Conservation (phyloP, 805 yeast species). For the Dipodascopsis uninucleata region DNA sequence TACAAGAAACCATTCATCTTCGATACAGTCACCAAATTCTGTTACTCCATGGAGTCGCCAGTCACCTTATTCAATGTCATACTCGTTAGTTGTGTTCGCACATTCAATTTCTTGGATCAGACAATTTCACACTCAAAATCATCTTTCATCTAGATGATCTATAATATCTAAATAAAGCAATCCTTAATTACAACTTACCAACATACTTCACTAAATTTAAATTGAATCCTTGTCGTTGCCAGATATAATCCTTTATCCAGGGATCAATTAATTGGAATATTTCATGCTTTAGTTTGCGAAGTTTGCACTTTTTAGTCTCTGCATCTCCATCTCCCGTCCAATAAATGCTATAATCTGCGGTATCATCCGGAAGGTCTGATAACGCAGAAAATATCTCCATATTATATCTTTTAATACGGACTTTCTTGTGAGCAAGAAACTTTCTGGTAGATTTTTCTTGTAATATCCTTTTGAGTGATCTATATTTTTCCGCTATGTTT, state of each 20-base stretch:
- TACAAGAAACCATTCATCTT: constrained; percentile 36
- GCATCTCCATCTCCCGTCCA: constrained; percentile 1
- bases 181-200: too few relatives aligned
- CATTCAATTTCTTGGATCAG: too few relatives aligned
- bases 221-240: constrained; percentile 31
- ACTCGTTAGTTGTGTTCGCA: too few relatives aligned
- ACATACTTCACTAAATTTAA: constrained; percentile 10
- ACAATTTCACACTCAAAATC: background rate
- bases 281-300: background rate
- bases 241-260: constrained; percentile 26
- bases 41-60: constrained; percentile 30
- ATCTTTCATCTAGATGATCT: background rate
- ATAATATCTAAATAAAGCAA: background rate
- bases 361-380: constrained; percentile 17
- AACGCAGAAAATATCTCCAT: constrained; percentile 19
- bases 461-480: too few relatives aligned
- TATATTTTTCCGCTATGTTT: too few relatives aligned
- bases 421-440: too few relatives aligned
- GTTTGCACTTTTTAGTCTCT: background rate
- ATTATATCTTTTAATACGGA: too few relatives aligned
- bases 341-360: constrained; percentile 14
- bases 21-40: constrained; percentile 34
- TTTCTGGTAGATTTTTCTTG: too few relatives aligned
- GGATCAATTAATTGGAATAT: constrained; percentile 6
- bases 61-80: constrained; percentile 11